Percentiles rank a stretch among this genome's conserved stretches.
phyloP scores from a whole-genome alignment of 805 yeast species.

The Candida piceae region DNA sequence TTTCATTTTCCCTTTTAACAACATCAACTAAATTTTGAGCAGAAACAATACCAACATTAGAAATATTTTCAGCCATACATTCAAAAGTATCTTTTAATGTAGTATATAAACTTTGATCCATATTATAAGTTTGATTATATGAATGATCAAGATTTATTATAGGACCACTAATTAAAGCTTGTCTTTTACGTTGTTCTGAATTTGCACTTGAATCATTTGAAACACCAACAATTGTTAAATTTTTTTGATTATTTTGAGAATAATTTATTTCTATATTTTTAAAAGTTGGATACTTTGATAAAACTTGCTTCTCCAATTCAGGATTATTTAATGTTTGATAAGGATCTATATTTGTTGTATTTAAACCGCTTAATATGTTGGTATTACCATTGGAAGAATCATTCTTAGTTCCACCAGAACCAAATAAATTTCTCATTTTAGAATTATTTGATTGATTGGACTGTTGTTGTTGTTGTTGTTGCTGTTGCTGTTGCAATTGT shows the following conservation, averaged over 20 bases:
- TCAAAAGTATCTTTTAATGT: conserved; percentile 85
- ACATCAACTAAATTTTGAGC: conserved; percentile 71
- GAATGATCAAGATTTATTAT: conserved; percentile 75
- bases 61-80: conserved; percentile 64
- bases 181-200: conserved; percentile 70
- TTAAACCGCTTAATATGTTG: conserved; percentile 15
- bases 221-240: conserved; percentile 42
- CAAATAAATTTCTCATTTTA: conserved; percentile 18
- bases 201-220: conserved; percentile 39
- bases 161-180: conserved; percentile 78
- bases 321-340: conserved; percentile 13
- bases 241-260: conserved; percentile 36
- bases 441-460: conserved; percentile 2
- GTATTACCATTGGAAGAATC: conserved; percentile 3
- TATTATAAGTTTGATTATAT: conserved; percentile 44
- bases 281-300: conserved; percentile 28
- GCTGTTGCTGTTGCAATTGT: conserved; percentile 11
- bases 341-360: conserved; percentile 3
- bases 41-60: conserved; percentile 77
- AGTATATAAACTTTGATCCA: conserved; percentile 48
- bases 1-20: conserved; percentile 73
- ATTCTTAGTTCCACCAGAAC: conserved; percentile 7
- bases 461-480: conserved; percentile 6
- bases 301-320: conserved; percentile 16
- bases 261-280: conserved; percentile 32